phyloP scores from a whole-genome alignment of 345 rosid genomes.

The Trapa bicornis region DNA sequence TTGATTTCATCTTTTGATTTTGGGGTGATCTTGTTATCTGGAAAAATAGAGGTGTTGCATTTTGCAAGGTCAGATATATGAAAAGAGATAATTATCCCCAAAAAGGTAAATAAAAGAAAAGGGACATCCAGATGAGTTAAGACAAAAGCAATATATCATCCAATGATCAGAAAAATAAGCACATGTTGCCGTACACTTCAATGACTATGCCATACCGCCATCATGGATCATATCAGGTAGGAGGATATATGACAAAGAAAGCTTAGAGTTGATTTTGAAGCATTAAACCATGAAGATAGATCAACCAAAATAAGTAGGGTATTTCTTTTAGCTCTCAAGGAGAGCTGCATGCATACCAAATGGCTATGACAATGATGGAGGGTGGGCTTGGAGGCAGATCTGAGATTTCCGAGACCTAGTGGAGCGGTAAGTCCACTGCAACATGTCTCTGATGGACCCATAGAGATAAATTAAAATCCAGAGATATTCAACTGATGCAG shows the following conservation, averaged over 20 bases:
- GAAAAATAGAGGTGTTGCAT: conserved; percentile 6
- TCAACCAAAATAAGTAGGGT: not conserved
- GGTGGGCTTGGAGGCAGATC: not conserved
- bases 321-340: not conserved
- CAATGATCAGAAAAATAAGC: not conserved
- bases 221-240: not conserved
- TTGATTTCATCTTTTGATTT: conserved; percentile 71
- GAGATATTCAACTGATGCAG: not conserved
- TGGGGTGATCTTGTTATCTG: conserved; percentile 70
- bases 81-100: not conserved
- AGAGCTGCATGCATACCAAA: not conserved
- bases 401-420: no score
- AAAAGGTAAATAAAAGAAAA: no score
- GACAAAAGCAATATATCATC: not conserved
- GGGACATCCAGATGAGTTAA: not conserved
- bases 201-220: not conserved
- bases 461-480: not conserved
- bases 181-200: not conserved
- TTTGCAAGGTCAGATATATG: conserved; percentile 1
- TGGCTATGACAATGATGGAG: not conserved
- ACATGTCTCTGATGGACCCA: not conserved
- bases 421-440: no score
- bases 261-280: not conserved
- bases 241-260: not conserved
- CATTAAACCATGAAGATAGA: not conserved